Percentiles rank a stretch among this genome's conserved stretches.
These are phyloP conservation scores for Forsythia viridissima DNA, from an alignment of 257 asterid genomes.

Conservation along the genomic window DNA sequence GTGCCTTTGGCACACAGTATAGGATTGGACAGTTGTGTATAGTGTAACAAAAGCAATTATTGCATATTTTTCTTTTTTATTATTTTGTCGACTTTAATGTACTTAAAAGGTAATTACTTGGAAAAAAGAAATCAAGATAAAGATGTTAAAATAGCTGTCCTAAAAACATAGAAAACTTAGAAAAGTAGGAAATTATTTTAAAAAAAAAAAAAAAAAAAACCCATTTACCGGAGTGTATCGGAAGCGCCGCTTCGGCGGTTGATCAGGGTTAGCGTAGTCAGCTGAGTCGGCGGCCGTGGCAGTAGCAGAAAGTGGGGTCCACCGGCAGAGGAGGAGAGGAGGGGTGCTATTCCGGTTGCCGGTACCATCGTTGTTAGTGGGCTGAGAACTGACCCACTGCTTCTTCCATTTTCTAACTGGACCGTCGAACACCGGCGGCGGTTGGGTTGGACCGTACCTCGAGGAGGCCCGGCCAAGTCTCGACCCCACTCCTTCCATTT, in stretches of 20 bases:
- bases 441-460: constrained; percentile 58
- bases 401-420: constrained; percentile 89
- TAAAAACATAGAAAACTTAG: not conserved
- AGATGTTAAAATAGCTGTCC: not conserved
- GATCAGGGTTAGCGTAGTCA: constrained; percentile 28
- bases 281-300: constrained; percentile 37
- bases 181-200: not conserved
- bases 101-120: not conserved
- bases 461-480: constrained; percentile 68
- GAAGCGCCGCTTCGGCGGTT: constrained; percentile 65
- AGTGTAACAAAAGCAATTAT: not conserved
- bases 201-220: not conserved
- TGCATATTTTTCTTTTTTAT: not conserved
- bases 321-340: constrained; percentile 71
- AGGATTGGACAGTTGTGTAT: not conserved
- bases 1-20: not conserved
- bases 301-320: constrained; percentile 63
- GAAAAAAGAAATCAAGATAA: not conserved
- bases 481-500: constrained; percentile 65
- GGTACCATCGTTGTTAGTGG: constrained; percentile 24
- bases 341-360: constrained; percentile 38
- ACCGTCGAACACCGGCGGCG: constrained; percentile 63
- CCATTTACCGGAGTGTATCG: constrained; percentile 71
- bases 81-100: too few species aligned
- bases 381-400: constrained; percentile 66